phyloP scores from a whole-genome alignment of 2,329 filamentous ascomycete species.

The Trichoderma oligosporum region DNA sequence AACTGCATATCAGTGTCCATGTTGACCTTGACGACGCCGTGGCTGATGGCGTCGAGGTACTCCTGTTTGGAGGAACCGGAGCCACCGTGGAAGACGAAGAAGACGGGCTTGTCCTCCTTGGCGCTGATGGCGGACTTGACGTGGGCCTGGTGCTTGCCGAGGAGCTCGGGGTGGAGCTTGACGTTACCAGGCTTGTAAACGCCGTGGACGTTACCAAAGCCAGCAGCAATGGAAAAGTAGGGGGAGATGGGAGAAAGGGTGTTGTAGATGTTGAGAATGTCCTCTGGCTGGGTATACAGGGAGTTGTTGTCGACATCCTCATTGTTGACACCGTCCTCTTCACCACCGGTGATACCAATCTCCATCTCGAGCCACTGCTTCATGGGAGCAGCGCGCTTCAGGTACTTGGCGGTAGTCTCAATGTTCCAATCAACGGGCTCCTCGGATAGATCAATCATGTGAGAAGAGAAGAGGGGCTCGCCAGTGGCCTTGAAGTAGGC shows the following conservation, averaged over 20 bases:
- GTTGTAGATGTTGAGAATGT: constrained; percentile 89
- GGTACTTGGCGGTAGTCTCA: constrained; percentile 84
- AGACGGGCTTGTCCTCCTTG: constrained; percentile 84
- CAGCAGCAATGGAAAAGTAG: constrained; percentile 97
- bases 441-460: constrained; percentile 99
- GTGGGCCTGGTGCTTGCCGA: constrained; percentile 92
- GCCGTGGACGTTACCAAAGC: constrained; percentile 98
- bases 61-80: constrained; percentile 88
- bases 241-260: constrained; percentile 79
- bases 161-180: constrained; percentile 90
- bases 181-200: constrained; percentile 99
- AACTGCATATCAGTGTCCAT: constrained; percentile 97
- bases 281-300: constrained; percentile 96
- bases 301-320: constrained; percentile 95
- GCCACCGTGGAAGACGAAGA: constrained; percentile 99
- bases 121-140: constrained; percentile 75
- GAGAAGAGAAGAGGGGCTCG: constrained; percentile 89
- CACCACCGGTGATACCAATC: constrained; percentile 81
- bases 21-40: constrained; percentile 99
- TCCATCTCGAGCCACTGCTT: constrained; percentile 99
- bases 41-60: constrained; percentile 81
- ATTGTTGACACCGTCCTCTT: constrained; percentile 99
- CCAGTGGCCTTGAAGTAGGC: constrained; percentile 88
- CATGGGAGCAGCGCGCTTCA: constrained; percentile 91
- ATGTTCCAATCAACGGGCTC: constrained; percentile 90